Evolutionary conservation across 2,329 filamentous ascomycete genomes (phyloP), one percentile per base, ranked within the genome.

Genomic region (Chrysoporthe puriensis): DNA sequence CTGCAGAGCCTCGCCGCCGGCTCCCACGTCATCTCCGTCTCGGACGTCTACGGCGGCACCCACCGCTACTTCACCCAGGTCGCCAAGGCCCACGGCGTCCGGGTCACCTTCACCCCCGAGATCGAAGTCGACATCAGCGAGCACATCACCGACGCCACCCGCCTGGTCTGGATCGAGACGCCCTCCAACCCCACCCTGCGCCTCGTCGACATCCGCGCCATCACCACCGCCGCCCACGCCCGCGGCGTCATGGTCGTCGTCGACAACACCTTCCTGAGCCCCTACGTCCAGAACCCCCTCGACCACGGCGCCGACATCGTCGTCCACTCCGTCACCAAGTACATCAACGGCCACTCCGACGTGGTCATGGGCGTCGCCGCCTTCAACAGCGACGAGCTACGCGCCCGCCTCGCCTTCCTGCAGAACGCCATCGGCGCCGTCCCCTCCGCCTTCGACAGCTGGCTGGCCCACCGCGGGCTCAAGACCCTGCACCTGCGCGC

Each of bases 41-140:
- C 94, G 58, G 96, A 99, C 79, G 94, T 99, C 74, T 99, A 99
- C 79, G 96, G 96, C 73, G 96, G 96, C 74, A 99, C 96, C 54
- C 96, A 99, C 83, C 88, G 96, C 76, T 99, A 99, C 85, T 99
- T 99, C 85, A 99, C 96, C 72, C 94, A 97, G 82, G 96, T 98
- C 62, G 96, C 96, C 67, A 90, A 93, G 75, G 94, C 96, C 36
- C 96, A 99, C 79, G 93, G 95, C 75, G 93, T 99, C 65, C 89
- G 91, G 74, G 96, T 98, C 70, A 97, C 95, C 62, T 99, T 99
- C 80, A 95, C 94, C 5, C 93, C 94, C 11, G 90, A 90, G 80
- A 96, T 99, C 76, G 95, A 97, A 81, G 84, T 93, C 71, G 93
- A 98, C 77, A 90, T 98, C 73, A 86, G 87, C 72, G 87, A 90